phyloP scores from a whole-genome alignment of 1,284 basidiomycete genomes.

The Ustilago lituana region DNA sequence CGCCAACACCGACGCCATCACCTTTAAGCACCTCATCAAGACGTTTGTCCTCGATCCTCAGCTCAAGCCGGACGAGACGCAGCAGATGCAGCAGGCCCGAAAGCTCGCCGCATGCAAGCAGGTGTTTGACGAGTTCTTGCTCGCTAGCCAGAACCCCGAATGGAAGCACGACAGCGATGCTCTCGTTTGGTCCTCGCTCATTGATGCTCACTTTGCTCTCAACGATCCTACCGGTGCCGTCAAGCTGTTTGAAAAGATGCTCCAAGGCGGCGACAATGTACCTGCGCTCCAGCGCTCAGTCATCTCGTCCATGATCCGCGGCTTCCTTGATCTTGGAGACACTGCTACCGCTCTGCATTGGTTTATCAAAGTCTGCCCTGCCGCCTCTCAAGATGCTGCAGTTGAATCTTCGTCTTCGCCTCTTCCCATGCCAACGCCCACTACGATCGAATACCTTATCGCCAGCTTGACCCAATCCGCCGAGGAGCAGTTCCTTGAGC shows the following conservation, averaged over 20 bases:
- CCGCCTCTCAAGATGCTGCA: not conserved
- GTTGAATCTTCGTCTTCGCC: not conserved
- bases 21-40: slow-evolving; percentile 75
- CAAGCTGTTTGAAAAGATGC: slow-evolving; percentile 78
- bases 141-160: slow-evolving; percentile 67
- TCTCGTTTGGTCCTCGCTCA: slow-evolving; percentile 78
- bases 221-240: slow-evolving; percentile 76
- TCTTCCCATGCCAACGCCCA: slow-evolving; percentile 14
- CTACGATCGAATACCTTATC: slow-evolving; percentile 28
- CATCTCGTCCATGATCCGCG: slow-evolving; percentile 74
- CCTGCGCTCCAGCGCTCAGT: slow-evolving; percentile 73
- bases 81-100: slow-evolving; percentile 71
- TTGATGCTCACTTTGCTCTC: slow-evolving; percentile 77
- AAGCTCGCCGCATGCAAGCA: slow-evolving; percentile 75
- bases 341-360: slow-evolving; percentile 48
- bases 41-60: slow-evolving; percentile 47
- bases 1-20: slow-evolving; percentile 69
- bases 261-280: slow-evolving; percentile 67
- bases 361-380: slow-evolving; percentile 44
- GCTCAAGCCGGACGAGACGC: slow-evolving; percentile 62
- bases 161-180: slow-evolving; percentile 62
- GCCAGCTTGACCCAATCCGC: slow-evolving; percentile 4
- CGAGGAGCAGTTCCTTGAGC: slow-evolving; percentile 18
- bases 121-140: slow-evolving; percentile 75
- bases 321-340: slow-evolving; percentile 53